phyloP scores from a whole-genome alignment of 2,329 filamentous ascomycete species.

The Neonectria magnoliae region DNA sequence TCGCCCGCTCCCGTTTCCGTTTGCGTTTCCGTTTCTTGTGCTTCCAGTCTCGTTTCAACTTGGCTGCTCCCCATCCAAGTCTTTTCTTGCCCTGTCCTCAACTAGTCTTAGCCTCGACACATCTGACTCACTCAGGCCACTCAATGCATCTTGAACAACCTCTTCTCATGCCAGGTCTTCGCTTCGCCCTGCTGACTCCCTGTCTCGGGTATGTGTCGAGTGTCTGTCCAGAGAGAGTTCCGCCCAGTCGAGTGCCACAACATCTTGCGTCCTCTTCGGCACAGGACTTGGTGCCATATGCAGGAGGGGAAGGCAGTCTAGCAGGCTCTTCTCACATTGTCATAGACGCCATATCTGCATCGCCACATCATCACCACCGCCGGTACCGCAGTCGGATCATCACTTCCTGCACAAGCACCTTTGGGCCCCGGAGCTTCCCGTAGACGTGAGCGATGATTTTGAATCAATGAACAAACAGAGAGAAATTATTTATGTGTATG shows the following conservation, averaged over 20 bases:
- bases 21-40: constrained; percentile 19
- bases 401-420: constrained; percentile 4
- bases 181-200: background rate
- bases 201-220: constrained; percentile 12
- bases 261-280: constrained; percentile 1
- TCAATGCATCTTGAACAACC: constrained; percentile 5
- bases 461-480: background rate
- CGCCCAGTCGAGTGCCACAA: constrained; percentile 6
- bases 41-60: constrained; percentile 17
- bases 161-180: constrained; percentile 15
- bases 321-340: background rate
- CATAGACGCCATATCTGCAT: constrained; percentile 17
- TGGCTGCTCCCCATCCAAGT: constrained; percentile 4
- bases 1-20: constrained; percentile 13
- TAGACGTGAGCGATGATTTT: background rate
- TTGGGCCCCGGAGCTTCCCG: constrained; percentile 3
- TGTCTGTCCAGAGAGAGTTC: constrained; percentile 1
- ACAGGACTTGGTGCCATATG: constrained; percentile 1
- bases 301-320: background rate
- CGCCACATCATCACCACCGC: constrained; percentile 25
- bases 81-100: constrained; percentile 1
- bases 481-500: background rate
- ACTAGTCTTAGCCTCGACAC: constrained; percentile 6
- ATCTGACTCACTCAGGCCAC: constrained; percentile 21
- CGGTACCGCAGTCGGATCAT: constrained; percentile 4